Conservation (phyloP, 2,329 filamentous ascomycete species). For the Chrysoporthe puriensis region DNA sequence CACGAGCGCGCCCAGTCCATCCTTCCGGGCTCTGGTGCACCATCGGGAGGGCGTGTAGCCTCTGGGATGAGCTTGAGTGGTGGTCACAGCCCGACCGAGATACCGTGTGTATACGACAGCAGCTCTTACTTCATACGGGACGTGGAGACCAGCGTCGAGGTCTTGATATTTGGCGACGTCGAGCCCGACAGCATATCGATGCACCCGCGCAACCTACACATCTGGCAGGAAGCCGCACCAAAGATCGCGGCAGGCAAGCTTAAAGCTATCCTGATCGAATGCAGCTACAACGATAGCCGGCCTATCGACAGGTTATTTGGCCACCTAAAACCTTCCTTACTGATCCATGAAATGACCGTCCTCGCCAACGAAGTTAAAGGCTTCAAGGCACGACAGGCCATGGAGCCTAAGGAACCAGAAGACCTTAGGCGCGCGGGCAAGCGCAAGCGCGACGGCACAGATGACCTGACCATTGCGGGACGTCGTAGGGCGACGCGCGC, state of each 20-base stretch:
- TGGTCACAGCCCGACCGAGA: slow-evolving; percentile 45
- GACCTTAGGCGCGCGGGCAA: slow-evolving; percentile 43
- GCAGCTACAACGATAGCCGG: slow-evolving; percentile 84
- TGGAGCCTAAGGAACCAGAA: slow-evolving; percentile 18
- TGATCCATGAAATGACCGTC: slow-evolving; percentile 75
- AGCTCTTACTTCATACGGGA: slow-evolving; percentile 94
- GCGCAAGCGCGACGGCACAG: slow-evolving; percentile 62
- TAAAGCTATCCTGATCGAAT: slow-evolving; percentile 89
- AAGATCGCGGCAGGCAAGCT: slow-evolving; percentile 77
- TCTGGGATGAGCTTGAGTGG: slow-evolving; percentile 13
- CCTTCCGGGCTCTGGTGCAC: slow-evolving; percentile 18
- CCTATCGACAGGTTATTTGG: slow-evolving; percentile 81
- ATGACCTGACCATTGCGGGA: slow-evolving; percentile 33
- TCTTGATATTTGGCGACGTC: slow-evolving; percentile 94
- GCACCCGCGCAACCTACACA: slow-evolving; percentile 75
- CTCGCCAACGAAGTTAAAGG: slow-evolving; percentile 74
- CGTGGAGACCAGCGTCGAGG: slow-evolving; percentile 68
- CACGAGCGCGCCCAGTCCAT: slow-evolving; percentile 31
- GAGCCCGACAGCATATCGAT: slow-evolving; percentile 88
- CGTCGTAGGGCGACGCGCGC: slow-evolving; percentile 31
- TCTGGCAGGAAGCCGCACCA: slow-evolving; percentile 88
- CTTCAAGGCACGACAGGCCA: slow-evolving; percentile 44
- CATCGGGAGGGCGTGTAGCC: slow-evolving; percentile 14
- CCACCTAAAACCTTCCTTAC: slow-evolving; percentile 81
- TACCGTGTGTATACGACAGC: slow-evolving; percentile 77